Percentiles rank a stretch among this genome's conserved stretches.
Evolutionary conservation across 176 grass and related monocot genomes (phyloP).

Genomic region (Rhipidocladum racemiflorum): DNA sequence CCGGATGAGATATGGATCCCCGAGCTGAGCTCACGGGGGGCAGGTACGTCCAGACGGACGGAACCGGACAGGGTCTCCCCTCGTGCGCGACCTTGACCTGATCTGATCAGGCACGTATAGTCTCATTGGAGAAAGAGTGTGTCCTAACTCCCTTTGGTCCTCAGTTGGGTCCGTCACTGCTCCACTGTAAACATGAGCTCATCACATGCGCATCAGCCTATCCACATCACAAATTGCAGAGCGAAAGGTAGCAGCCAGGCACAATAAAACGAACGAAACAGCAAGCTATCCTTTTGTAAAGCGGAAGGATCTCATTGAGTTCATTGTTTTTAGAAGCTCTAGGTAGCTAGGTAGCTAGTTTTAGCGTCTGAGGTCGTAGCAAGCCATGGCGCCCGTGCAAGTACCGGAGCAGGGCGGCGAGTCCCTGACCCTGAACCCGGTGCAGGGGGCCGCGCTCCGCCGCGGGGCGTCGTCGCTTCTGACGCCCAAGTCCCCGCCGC

Average conservation of each 20-base stretch:
- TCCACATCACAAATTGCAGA: no score
- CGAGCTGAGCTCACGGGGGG: no score
- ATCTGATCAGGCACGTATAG: no score
- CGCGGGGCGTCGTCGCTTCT: not conserved
- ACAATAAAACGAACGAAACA: not conserved
- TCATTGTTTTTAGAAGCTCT: not conserved
- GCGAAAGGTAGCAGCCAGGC: not conserved
- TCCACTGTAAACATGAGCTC: no score
- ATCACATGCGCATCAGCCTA: no score
- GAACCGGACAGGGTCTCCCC: no score
- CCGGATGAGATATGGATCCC: no score
- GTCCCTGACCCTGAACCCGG: not conserved
- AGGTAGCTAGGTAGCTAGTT: not conserved
- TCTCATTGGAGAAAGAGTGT: no score
- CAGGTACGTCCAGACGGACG: no score
- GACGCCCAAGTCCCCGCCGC: constrained; percentile 22
- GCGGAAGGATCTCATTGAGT: not conserved
- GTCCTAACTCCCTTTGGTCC: no score
- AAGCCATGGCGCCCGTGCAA: not conserved
- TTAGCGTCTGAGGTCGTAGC: not conserved
- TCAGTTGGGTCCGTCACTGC: no score
- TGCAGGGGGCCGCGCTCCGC: not conserved
- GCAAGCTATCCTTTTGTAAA: not conserved
- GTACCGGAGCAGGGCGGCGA: not conserved
- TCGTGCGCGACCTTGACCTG: no score